phyloP scores from a whole-genome alignment of 352 stramenopile genomes.

The Globisporangium carolinianum region DNA sequence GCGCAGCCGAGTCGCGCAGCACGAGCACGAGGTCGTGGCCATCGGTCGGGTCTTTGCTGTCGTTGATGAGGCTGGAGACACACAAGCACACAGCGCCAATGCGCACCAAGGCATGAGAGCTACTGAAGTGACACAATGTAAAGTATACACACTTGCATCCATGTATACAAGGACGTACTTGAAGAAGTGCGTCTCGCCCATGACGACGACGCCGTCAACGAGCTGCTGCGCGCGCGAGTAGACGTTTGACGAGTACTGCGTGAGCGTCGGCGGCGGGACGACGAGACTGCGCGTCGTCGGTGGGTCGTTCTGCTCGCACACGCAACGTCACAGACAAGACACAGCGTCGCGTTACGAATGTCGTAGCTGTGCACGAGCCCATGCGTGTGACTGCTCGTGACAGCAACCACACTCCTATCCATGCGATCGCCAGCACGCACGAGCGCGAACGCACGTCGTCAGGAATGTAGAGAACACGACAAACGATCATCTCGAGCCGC shows the following conservation, averaged over 20 bases:
- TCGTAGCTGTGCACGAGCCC: background rate
- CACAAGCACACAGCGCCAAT: too few relatives aligned
- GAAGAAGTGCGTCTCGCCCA: constrained; percentile 48
- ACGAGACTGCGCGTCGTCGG: constrained; percentile 57
- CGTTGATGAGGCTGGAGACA: constrained; percentile 35
- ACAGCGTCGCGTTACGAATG: background rate
- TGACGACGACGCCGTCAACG: constrained; percentile 20
- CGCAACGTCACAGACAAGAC: background rate
- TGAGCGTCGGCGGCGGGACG: constrained; percentile 48
- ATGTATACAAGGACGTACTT: constrained; percentile 19
- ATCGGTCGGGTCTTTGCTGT: constrained; percentile 47
- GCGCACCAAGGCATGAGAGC: too few relatives aligned
- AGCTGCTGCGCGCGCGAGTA: constrained; percentile 43
- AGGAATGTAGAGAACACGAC: constrained; percentile 77
- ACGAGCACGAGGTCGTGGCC: constrained; percentile 55
- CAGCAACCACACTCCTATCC: too few relatives aligned
- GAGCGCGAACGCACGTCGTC: constrained; percentile 27
- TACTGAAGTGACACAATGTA: background rate
- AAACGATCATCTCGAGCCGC: constrained; percentile 83
- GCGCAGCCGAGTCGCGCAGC: constrained; percentile 41
- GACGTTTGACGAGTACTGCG: constrained; percentile 80
- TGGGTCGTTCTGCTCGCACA: constrained; percentile 51
- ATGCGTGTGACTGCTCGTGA: background rate
- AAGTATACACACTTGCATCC: too few relatives aligned
- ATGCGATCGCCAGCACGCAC: too few relatives aligned